Conservation (phyloP, 345 rosid genomes). For the Limnanthes douglasii region DNA sequence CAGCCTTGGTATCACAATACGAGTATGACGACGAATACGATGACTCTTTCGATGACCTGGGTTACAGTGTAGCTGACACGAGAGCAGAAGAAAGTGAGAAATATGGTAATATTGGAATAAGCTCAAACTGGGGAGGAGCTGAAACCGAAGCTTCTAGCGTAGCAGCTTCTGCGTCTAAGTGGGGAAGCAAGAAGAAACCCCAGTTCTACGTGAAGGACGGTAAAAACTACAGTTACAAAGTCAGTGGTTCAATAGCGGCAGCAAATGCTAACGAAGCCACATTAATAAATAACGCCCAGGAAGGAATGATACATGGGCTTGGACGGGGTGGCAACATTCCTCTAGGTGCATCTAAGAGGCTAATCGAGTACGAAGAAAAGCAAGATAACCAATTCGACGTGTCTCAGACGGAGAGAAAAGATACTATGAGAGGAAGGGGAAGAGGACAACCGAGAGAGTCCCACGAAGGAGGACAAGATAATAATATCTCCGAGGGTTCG, state of each 20-base stretch:
- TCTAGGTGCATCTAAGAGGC: constrained; percentile 52
- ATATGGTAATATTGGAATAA: constrained; percentile 19
- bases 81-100: constrained; percentile 54
- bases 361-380: constrained; percentile 28
- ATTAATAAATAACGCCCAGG: constrained; percentile 40
- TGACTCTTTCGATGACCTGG: constrained; percentile 94
- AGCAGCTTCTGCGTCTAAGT: constrained; percentile 25
- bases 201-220: constrained; percentile 88
- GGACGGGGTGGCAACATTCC: constrained; percentile 93
- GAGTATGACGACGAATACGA: constrained; percentile 97
- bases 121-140: constrained; percentile 14
- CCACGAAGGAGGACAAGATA: constrained; percentile 29
- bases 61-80: constrained; percentile 50
- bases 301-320: constrained; percentile 56
- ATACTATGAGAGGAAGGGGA: no score
- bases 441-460: constrained; percentile 16
- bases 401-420: constrained; percentile 15
- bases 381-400: constrained; percentile 13
- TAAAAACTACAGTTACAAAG: constrained; percentile 91
- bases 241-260: constrained; percentile 60
- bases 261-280: constrained; percentile 69
- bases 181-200: constrained; percentile 76
- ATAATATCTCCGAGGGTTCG: constrained; percentile 13
- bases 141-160: constrained; percentile 17
- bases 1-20: constrained; percentile 46